Conservation (phyloP, 257 asterid species). For the Coffea canephora region DNA sequence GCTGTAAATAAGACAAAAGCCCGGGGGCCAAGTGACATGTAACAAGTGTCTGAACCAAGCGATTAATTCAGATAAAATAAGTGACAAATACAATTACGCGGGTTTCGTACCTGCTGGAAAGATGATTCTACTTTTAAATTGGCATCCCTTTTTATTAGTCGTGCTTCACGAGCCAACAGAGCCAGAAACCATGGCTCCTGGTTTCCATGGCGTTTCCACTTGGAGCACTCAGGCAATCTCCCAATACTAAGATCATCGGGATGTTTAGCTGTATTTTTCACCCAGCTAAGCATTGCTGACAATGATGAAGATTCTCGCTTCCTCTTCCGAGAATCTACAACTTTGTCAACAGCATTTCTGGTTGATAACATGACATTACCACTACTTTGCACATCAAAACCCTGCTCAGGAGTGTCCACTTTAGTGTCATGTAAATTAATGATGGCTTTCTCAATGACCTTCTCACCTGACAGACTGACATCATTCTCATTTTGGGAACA, state of each 20-base stretch:
- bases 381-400: conserved; percentile 6
- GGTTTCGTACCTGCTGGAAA: conserved; percentile 45
- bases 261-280: conserved; percentile 45
- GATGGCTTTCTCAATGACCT: conserved; percentile 11
- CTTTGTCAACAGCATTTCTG: conserved; percentile 23
- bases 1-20: conserved; percentile 3
- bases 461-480: conserved; percentile 21
- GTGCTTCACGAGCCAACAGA: conserved; percentile 48
- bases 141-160: conserved; percentile 36
- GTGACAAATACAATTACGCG: conserved; percentile 6
- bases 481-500: conserved; percentile 12
- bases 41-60: neutral
- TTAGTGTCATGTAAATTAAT: conserved; percentile 9
- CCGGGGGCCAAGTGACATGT: neutral
- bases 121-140: conserved; percentile 35
- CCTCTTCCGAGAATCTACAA: conserved; percentile 48
- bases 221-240: conserved; percentile 47
- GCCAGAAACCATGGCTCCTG: conserved; percentile 51
- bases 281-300: conserved; percentile 58
- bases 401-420: conserved; percentile 5
- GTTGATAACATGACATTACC: conserved; percentile 13
- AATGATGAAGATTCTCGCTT: conserved; percentile 42
- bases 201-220: conserved; percentile 49
- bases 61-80: conserved; percentile 1
- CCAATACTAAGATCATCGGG: conserved; percentile 47